Conservation (phyloP, 225 moss, liverwort and hornwort genomes). For the Pseudisothecium myosuroides region DNA sequence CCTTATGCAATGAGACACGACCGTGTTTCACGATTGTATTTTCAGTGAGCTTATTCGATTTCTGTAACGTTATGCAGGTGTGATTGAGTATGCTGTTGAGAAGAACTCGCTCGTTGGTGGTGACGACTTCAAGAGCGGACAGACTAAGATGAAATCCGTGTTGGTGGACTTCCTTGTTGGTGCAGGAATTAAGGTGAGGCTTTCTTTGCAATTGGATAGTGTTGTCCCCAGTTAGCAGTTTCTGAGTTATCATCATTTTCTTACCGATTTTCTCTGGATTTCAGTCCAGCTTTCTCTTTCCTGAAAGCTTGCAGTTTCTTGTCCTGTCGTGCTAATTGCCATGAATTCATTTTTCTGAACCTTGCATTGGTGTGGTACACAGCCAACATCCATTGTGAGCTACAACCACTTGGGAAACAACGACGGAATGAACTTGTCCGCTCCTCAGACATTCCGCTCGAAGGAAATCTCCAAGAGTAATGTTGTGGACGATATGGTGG, state of each 20-base stretch:
- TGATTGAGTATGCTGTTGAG: conserved; percentile 76
- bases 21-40: not conserved
- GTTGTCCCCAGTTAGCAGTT: not conserved
- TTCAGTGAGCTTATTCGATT: not conserved
- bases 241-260: not conserved
- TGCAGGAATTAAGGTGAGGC: conserved; percentile 76
- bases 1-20: not conserved
- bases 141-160: conserved; percentile 99
- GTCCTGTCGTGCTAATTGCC: not conserved
- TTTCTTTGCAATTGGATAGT: not conserved
- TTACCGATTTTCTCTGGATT: not conserved
- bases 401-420: conserved; percentile 98
- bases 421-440: conserved; percentile 98
- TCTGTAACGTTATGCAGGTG: conserved; percentile 28
- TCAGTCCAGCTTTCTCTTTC: not conserved
- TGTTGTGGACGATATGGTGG: conserved; percentile 97
- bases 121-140: conserved; percentile 97
- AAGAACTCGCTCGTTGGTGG: conserved; percentile 80
- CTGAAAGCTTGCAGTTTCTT: not conserved
- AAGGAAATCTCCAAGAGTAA: conserved; percentile 98
- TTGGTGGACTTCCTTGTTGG: conserved; percentile 95
- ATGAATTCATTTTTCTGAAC: not conserved
- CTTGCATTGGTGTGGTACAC: not conserved
- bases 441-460: conserved; percentile 86
- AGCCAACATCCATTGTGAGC: conserved; percentile 97